Base-by-base conservation (phyloP, 2,329 filamentous ascomycete species). In the Pyrenophora graminea region DNA sequence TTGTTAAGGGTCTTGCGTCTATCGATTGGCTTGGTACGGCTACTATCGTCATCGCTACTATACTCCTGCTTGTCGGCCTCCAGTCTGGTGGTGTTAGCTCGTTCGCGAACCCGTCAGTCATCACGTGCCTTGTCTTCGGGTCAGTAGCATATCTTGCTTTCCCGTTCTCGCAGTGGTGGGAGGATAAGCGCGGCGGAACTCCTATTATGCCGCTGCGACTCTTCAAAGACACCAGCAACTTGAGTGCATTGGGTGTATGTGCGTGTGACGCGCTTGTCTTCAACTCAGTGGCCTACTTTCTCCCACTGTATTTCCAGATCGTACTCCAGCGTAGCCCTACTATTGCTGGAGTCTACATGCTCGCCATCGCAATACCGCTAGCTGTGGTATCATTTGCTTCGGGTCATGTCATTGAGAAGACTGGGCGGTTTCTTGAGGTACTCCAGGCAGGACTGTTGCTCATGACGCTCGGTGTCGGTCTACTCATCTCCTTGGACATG, bases 241-340 rank as follows among this genome's bases (percentile, higher is more conserved):
- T 83, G 9, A 84, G 84, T 1, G 76, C 79, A 3, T 76, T 88
- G 7, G 66, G 74, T 1, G 76, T 81, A 1, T 74, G 73, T 13
- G 79, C 79, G 52, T 72, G 72, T 17, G 78, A 82, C 57, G 75
- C 76, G 4, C 76, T 85, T 62, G 81, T 84, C 30, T 88, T 87
- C 69, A 86, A 88, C 48, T 85, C 81, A 0, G 78, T 80, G 1
- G 82, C 84, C 32, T 91, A 89, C 70, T 91, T 88, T 61, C 74
- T 91, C 1, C 89, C 89, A 0, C 77, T 91, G 0, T 91, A 88
- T 71, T 89, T 90, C 53, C 89, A 92, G 68, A 80, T 85, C 9
- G 85, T 87, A 0, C 80, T 85, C 2, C 78, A 79, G n/a, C 80
- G 80, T 1, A 79, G 78, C 0, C 83, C 86, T 0, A 75, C 87